These are phyloP conservation scores for Pseudonitzschia pungens DNA, from an alignment of 108 stramenopile genomes.

Conservation along the genomic window DNA sequence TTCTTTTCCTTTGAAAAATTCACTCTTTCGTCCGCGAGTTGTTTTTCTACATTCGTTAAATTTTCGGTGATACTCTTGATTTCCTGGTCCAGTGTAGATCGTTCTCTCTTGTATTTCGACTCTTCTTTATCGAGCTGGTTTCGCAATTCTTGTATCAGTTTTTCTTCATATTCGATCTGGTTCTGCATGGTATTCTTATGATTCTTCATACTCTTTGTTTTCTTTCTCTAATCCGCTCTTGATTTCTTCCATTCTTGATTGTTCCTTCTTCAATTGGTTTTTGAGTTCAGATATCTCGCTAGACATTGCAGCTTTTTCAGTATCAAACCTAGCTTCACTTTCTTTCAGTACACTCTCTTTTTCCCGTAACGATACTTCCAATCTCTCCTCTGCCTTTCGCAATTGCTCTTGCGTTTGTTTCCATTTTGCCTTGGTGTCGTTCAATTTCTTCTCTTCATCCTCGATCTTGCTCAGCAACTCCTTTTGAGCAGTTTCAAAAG, in stretches of 20 bases:
- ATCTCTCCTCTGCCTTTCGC: slow-evolving; percentile 8
- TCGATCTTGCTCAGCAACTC: slow-evolving; percentile 24
- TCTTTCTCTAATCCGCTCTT: slow-evolving; percentile 21
- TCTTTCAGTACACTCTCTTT: slow-evolving; percentile 9
- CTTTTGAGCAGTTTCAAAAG: slow-evolving; percentile 24
- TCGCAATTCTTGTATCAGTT: slow-evolving; percentile 16
- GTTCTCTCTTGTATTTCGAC: slow-evolving; percentile 20
- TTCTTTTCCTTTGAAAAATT: slow-evolving; percentile 32
- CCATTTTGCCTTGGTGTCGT: slow-evolving; percentile 11
- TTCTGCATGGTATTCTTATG: slow-evolving; percentile 11
- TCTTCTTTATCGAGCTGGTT: slow-evolving; percentile 15
- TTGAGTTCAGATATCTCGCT: background rate
- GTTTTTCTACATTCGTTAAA: slow-evolving; percentile 22
- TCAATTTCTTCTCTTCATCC: slow-evolving; percentile 21
- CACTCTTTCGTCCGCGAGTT: slow-evolving; percentile 28
- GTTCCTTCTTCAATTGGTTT: slow-evolving; percentile 3
- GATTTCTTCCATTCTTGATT: slow-evolving; percentile 10
- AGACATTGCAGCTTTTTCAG: slow-evolving; percentile 3
- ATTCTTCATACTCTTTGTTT: slow-evolving; percentile 24
- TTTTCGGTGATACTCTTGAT: slow-evolving; percentile 28
- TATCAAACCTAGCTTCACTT: background rate
- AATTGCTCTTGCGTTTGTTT: slow-evolving; percentile 28
- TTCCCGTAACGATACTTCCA: slow-evolving; percentile 15
- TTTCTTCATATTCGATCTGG: slow-evolving; percentile 19
- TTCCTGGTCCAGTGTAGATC: slow-evolving; percentile 21